Percentiles rank a stretch among this genome's conserved stretches.
phyloP scores from a whole-genome alignment of 768 basidiomycete genomes.

The Cystobasidium tubakii region DNA sequence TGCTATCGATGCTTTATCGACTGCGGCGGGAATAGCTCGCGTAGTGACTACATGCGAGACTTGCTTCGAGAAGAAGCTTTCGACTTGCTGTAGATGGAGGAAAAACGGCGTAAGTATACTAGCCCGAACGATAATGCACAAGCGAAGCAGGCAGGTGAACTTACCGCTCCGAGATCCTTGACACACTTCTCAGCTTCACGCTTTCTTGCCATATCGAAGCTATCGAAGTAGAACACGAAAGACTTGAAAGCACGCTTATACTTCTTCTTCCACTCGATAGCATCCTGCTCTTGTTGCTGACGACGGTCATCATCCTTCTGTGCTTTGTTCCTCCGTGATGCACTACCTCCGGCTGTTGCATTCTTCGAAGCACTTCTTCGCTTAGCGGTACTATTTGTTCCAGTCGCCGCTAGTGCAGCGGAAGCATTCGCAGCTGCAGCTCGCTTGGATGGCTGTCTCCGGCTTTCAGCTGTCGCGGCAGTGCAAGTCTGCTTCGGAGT shows the following conservation, averaged over 20 bases:
- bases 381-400: background rate
- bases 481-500: background rate
- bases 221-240: conserved; percentile 80
- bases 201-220: conserved; percentile 53
- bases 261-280: conserved; percentile 67
- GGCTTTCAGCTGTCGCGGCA: background rate
- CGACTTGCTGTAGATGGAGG: conserved; percentile 59
- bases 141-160: conserved; percentile 49
- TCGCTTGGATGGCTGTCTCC: background rate
- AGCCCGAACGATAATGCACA: background rate
- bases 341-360: conserved; percentile 39
- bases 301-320: conserved; percentile 35
- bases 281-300: conserved; percentile 43
- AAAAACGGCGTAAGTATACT: conserved; percentile 19
- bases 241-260: conserved; percentile 76
- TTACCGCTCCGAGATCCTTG: conserved; percentile 67
- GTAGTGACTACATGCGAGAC: conserved; percentile 84
- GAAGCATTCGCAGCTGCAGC: background rate
- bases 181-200: conserved; percentile 58
- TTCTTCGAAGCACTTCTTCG: background rate
- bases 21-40: conserved; percentile 39
- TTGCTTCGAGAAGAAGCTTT: conserved; percentile 77
- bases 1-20: background rate
- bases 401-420: background rate
- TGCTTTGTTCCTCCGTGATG: conserved; percentile 47